Base-by-base conservation (phyloP, 2,329 filamentous ascomycete species). In the Xylariaceae sp. region DNA sequence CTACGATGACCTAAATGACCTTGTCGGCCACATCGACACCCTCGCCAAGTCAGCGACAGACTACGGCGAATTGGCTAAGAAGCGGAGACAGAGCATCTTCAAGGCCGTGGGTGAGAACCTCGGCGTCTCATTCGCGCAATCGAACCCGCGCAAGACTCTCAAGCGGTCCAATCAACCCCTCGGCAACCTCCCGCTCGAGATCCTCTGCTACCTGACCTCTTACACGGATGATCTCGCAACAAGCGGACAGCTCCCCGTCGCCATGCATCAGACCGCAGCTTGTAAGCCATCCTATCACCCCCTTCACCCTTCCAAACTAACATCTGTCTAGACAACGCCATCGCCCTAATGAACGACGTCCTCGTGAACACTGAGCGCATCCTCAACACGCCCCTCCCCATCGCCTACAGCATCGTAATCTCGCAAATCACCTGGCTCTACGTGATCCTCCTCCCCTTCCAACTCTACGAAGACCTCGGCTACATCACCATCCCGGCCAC, bases 381-480 rank as follows among this genome's bases (percentile, higher is more conserved):
- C 17, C 83, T 93, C 37, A 89, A 88, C 72, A 95, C 90, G 0
- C 90, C 90, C 1, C 82, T 95, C 0, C 90, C 90, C 2, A 82
- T 91, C 58, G 90, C 90, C 51, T 95, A 95, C 77, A 85, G 83
- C 65, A 94, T 95, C 68, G 85, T 89, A 68, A 92, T 94, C 72
- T 86, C 87, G 17, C 90, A 95, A 72, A 93, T 94, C 70, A 90
- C 90, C 37, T 92, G 89, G 85, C 82, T 92, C 55, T 95, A 94
- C 74, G 86, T 94, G 56, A 76, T 91, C 66, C 80, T 90, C 37
- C 81, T 95, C 1, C 90, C 90, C 4, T 94, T 94, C 80, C 90
- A 95, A 75, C 83, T 95, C 5, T 83, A 84, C 70, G 70, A 73
- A 0, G 72, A 74, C 2, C 82, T 95, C 0, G 67, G 74, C 6